phyloP scores from a whole-genome alignment of 164 flowering plant species.

The Chimonanthus salicifolius region DNA sequence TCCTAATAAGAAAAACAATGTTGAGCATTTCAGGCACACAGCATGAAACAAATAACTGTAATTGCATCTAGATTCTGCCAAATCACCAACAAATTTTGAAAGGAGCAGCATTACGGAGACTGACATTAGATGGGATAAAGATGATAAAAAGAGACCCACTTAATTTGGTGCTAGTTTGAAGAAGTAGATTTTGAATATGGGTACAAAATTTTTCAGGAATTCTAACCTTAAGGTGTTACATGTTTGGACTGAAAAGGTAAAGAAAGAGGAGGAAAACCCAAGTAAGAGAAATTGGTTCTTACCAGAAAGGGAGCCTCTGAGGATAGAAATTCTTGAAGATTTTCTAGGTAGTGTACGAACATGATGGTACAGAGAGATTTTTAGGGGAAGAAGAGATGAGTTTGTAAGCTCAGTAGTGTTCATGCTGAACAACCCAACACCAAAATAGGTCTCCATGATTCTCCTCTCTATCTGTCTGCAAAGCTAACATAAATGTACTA shows the following conservation, averaged over 20 bases:
- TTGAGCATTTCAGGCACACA: not conserved
- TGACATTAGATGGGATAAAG: too few species aligned
- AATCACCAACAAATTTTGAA: not conserved
- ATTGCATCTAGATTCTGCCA: not conserved
- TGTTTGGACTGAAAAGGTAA: not conserved
- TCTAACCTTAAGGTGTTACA: not conserved
- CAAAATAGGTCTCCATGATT: slow-evolving; percentile 13
- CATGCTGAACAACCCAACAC: slow-evolving; percentile 6
- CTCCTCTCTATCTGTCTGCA: not conserved
- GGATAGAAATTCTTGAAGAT: slow-evolving; percentile 7
- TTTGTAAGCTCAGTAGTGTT: slow-evolving; percentile 8
- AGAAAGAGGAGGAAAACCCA: slow-evolving; percentile 2
- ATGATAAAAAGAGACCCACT: too few species aligned
- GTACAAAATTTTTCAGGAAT: too few species aligned
- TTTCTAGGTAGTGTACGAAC: slow-evolving; percentile 5
- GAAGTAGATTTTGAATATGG: too few species aligned
- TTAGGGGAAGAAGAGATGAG: not conserved
- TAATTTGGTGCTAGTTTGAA: too few species aligned
- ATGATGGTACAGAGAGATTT: slow-evolving; percentile 4
- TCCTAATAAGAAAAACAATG: slow-evolving; percentile 19
- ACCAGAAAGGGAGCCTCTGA: slow-evolving; percentile 21
- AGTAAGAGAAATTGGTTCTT: not conserved
- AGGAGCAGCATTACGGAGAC: too few species aligned
- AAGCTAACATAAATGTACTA: not conserved
- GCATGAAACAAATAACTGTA: not conserved